phyloP scores from a whole-genome alignment of 2,329 filamentous ascomycete species.

The Colletotrichum melonis region DNA sequence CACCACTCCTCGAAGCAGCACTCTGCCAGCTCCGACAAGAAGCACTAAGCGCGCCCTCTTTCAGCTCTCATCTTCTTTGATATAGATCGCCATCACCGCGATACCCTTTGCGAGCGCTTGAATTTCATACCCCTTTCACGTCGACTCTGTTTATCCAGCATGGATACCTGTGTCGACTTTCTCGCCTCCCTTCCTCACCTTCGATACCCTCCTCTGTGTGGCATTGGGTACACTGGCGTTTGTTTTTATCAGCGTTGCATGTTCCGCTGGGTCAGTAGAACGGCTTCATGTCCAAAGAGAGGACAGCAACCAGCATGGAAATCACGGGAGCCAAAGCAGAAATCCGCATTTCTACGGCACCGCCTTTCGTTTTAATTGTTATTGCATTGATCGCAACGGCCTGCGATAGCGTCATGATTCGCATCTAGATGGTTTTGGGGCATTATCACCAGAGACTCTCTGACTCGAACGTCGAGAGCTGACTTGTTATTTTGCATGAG shows the following conservation, averaged over 20 bases:
- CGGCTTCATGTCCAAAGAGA: constrained; percentile 19
- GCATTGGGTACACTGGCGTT: constrained; percentile 34
- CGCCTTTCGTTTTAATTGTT: constrained; percentile 33
- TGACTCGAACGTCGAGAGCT: constrained; percentile 2
- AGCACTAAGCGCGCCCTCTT: constrained; percentile 23
- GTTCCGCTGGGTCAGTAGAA: constrained; percentile 29
- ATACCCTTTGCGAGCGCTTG: constrained; percentile 33
- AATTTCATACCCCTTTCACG: constrained; percentile 35
- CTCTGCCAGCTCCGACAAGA: constrained; percentile 29
- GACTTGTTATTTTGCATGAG: constrained; percentile 14
- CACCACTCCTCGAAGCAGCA: constrained; percentile 31
- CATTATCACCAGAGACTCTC: constrained; percentile 9
- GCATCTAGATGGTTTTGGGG: constrained; percentile 33
- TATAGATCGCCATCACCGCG: constrained; percentile 31
- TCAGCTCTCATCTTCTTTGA: constrained; percentile 1
- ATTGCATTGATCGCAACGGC: constrained; percentile 29
- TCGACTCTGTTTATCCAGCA: background rate
- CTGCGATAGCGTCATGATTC: constrained; percentile 30
- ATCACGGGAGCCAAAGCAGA: constrained; percentile 4
- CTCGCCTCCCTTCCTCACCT: background rate
- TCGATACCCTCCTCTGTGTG: constrained; percentile 24
- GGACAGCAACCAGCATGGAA: constrained; percentile 20
- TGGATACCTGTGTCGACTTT: constrained; percentile 13
- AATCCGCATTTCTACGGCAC: constrained; percentile 6
- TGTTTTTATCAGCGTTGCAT: constrained; percentile 34